These are phyloP conservation scores for Chaetoceros muelleri DNA, from an alignment of 108 stramenopile species.

Conservation along the genomic window DNA sequence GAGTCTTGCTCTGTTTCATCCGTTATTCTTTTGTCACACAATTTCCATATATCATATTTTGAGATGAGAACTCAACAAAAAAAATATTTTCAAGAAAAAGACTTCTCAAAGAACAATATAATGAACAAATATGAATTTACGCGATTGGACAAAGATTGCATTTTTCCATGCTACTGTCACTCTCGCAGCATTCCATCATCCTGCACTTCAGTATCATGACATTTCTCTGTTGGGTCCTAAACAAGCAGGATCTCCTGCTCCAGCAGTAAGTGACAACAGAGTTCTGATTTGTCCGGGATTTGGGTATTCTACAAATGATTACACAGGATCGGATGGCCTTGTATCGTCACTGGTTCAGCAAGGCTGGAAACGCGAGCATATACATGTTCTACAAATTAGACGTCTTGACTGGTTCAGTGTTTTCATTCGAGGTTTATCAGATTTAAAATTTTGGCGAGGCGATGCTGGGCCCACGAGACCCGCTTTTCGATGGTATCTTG, in stretches of 20 bases:
- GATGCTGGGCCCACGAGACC: slow-evolving; percentile 44
- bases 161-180: background rate
- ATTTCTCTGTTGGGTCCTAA: background rate
- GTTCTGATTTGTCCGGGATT: slow-evolving; percentile 63
- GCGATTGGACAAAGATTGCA: too few relatives aligned
- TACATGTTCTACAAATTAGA: slow-evolving; percentile 56
- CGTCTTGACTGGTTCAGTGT: slow-evolving; percentile 82
- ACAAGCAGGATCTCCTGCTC: background rate
- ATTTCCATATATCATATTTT: too few relatives aligned
- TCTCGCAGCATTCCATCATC: background rate
- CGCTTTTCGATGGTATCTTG: slow-evolving; percentile 82
- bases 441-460: slow-evolving; percentile 60
- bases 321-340: slow-evolving; percentile 38
- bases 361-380: slow-evolving; percentile 41
- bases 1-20: too few relatives aligned
- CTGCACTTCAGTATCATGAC: background rate
- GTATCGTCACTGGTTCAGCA: slow-evolving; percentile 28
- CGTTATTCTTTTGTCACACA: too few relatives aligned
- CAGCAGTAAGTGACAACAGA: background rate
- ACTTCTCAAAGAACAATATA: too few relatives aligned
- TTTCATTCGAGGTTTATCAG: slow-evolving; percentile 47
- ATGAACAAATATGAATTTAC: too few relatives aligned
- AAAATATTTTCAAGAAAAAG: too few relatives aligned
- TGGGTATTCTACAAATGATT: slow-evolving; percentile 73
- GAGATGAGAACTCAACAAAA: too few relatives aligned